phyloP scores from a whole-genome alignment of 768 basidiomycete genomes.

The Boletus reticulatus region DNA sequence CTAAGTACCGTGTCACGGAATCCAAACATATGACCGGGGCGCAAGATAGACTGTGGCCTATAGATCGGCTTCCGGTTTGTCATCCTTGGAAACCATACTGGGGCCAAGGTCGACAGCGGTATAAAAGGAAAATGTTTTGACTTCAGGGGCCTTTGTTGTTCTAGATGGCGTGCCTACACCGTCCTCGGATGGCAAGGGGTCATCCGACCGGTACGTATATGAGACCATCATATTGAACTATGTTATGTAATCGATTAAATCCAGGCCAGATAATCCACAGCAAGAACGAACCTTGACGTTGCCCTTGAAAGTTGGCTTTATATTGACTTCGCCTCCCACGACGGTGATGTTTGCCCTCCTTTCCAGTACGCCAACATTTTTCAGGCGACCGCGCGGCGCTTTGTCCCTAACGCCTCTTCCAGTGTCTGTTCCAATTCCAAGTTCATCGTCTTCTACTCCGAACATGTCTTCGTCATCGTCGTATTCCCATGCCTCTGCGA shows the following conservation, averaged over 20 bases:
- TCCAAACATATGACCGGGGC: neutral
- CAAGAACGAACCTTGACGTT: conserved; percentile 64
- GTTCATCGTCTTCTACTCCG: conserved; percentile 43
- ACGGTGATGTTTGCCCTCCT: conserved; percentile 86
- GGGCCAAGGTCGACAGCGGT: conserved; percentile 77
- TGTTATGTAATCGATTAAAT: conserved; percentile 1
- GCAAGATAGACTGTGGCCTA: neutral
- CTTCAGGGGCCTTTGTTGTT: conserved; percentile 58
- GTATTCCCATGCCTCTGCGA: conserved; percentile 97
- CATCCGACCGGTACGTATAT: conserved; percentile 93
- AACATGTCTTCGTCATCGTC: conserved; percentile 92
- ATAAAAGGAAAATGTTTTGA: conserved; percentile 90
- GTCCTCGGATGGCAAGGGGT: conserved; percentile 65
- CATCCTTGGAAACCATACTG: conserved; percentile 62
- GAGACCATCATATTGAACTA: conserved; percentile 95
- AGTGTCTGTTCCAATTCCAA: conserved; percentile 27
- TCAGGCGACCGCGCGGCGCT: conserved; percentile 44
- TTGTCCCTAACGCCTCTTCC: conserved; percentile 44
- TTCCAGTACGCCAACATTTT: conserved; percentile 81
- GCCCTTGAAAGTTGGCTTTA: conserved; percentile 76
- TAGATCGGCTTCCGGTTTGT: conserved; percentile 28
- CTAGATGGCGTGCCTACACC: conserved; percentile 47
- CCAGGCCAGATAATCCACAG: neutral
- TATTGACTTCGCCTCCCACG: conserved; percentile 84
- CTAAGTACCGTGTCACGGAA: neutral